Evolutionary conservation across 2,329 filamentous ascomycete species (phyloP), one percentile per base, ranked within the genome.

Genomic region (Tympanopsis confertula): DNA sequence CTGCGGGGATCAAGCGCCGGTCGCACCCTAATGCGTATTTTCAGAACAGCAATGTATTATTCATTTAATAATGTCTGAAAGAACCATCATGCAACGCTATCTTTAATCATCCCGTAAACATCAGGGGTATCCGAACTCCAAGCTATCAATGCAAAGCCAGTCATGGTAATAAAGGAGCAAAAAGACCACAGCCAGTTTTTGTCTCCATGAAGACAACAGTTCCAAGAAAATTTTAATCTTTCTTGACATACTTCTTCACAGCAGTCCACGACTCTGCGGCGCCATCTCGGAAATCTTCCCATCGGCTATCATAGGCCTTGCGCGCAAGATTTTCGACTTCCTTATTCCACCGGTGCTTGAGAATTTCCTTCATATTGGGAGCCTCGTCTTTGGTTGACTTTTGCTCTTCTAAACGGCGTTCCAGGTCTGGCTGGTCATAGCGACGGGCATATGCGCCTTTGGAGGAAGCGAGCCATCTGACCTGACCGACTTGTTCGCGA

Each of bases 261-360:
- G 30, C 30, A 13, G 10, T 33, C 30, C 30, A 33, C 15, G 10
- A 10, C 30, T 13, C 30, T 7, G 15, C 30, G 7, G 15, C 30
- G 17, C 10, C 17, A 10, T 33, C 30, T 10, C 30, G 12, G 10
- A 15, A 10, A 18, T 33, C 30, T 18, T 33, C 30, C 30, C 30
- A 33, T 15, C 30, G 30, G 17, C 30, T 33, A 10, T 33, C 30
- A 33, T 33, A 17, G 7, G 30, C 30, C 30, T 33, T 33, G 10
- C 15, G 10, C 12, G 15, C 30, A 10, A 33, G 15, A 10, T 10
- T 17, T 18, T 33, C 30, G 10, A 33, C 30, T 18, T 33, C 30
- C 30, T 33, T 18, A 33, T 33, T 33, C 30, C 30, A 33, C 10
- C 30, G 30, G 17, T 33, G 30, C 15, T 33, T 33, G 7, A 33